Base-by-base conservation (phyloP, 208 protist genomes). In the Acanthamoeba castellanii region DNA sequence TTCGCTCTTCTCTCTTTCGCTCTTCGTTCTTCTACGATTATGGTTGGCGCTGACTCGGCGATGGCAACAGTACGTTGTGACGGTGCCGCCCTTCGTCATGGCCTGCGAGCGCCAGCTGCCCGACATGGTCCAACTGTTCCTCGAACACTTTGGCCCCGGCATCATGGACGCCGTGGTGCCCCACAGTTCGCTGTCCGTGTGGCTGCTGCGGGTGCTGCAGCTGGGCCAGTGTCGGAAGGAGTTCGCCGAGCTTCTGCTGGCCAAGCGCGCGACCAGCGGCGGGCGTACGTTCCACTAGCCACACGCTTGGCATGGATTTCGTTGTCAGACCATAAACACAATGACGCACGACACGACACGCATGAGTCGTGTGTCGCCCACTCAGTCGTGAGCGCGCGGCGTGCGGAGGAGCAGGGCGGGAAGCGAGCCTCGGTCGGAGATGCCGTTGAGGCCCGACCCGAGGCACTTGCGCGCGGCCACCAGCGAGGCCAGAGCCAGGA, bases 401-500 rank as follows among this genome's bases (percentile, higher is more conserved):
- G 61, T 30, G 61, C 61, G 61, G 4, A 85, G 45, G 20, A 85
- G 76, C 13, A 85, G 76, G 18, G 37, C 76, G 14, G 76, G 76
- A 13, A 85, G 47, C 9, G 76, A 13, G 45, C 16, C 30, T 16
- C 76, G 45, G 16, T 85, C 45, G 0, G 76, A 34, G 14, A 85
- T 85, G 76, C 76, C 76, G 47, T 85, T 45, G 25, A 85, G 34
- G 37, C 76, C 76, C 47, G 76, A 85, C 9, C 76, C 76, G 8
- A 85, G 34, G 25, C 76, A 85, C 76, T 85, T 85, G 76, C 27
- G 76, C 14, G 76, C 76, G 20, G 76, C 76, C 76, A 85, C 76
- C 37, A 85, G 76, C 5, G 76, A 85, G 27, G 76, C 76, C 42
- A 85, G 47, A 2, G 76, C 76, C 20, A 85, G 76, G 16, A 85